These are phyloP conservation scores for Xylariaceae sp. DNA, from an alignment of 2,329 filamentous ascomycete genomes.

Conservation along the genomic window DNA sequence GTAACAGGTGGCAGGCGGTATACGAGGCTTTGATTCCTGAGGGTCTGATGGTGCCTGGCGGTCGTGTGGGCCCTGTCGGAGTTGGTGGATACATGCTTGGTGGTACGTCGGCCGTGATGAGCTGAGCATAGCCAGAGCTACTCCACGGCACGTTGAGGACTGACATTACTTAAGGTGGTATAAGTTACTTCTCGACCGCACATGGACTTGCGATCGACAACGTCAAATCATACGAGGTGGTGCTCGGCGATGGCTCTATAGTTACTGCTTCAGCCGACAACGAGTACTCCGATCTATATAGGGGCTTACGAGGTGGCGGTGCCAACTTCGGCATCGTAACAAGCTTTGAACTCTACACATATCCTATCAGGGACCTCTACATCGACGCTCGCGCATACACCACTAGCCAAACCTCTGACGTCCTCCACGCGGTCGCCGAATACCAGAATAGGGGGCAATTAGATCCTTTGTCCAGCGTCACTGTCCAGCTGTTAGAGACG, in stretches of 20 bases:
- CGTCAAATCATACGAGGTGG: conserved; percentile 29
- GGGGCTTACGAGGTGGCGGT: conserved; percentile 30
- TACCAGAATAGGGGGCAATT: conserved; percentile 25
- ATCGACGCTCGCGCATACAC: conserved; percentile 23
- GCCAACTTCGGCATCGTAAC: conserved; percentile 40
- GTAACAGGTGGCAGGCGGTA: conserved; percentile 36
- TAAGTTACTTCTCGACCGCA: conserved; percentile 37
- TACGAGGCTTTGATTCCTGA: conserved; percentile 32
- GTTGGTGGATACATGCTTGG: conserved; percentile 36
- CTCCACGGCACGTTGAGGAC: conserved; percentile 9
- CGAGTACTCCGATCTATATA: conserved; percentile 34
- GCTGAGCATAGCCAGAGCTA: background rate
- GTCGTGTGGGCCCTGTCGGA: conserved; percentile 34
- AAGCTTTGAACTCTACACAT: conserved; percentile 32
- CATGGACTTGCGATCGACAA: conserved; percentile 27
- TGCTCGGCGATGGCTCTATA: conserved; percentile 33
- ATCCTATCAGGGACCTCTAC: conserved; percentile 13
- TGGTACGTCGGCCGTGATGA: conserved; percentile 29
- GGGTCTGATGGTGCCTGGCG: conserved; percentile 31
- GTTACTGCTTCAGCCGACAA: conserved; percentile 31
- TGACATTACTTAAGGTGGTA: conserved; percentile 20
- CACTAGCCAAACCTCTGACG: conserved; percentile 21
- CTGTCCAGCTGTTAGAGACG: conserved; percentile 22
- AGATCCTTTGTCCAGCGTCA: conserved; percentile 19
- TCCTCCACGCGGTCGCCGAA: conserved; percentile 23